phyloP scores from a whole-genome alignment of 1,139 yeast genomes.

The Hyphopichia burtonii region DNA sequence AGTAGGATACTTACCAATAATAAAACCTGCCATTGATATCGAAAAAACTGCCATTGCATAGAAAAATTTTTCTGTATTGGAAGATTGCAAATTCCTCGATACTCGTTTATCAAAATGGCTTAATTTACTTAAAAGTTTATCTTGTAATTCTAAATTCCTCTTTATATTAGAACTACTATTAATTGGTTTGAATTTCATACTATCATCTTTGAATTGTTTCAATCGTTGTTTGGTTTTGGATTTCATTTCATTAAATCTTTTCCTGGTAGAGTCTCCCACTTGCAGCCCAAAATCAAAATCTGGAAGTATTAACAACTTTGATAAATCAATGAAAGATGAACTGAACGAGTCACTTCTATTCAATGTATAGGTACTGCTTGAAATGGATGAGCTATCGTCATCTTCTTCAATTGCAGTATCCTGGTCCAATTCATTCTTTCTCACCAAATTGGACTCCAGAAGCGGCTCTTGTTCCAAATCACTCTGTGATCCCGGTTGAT shows the following conservation, averaged over 20 bases:
- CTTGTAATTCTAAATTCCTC: constrained; percentile 32
- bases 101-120: constrained; percentile 59
- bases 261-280: constrained; percentile 37
- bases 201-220: constrained; percentile 19
- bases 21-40: constrained; percentile 69
- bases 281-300: constrained; percentile 49
- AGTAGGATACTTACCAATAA: constrained; percentile 77
- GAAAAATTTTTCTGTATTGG: constrained; percentile 77
- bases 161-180: neutral
- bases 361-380: neutral
- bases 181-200: constrained; percentile 10
- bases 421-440: constrained; percentile 5
- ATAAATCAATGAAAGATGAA: constrained; percentile 40
- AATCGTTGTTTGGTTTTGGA: constrained; percentile 34
- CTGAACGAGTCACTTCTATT: constrained; percentile 30
- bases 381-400: constrained; percentile 3
- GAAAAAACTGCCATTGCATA: constrained; percentile 72
- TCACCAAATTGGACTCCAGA: constrained; percentile 5
- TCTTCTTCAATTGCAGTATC: constrained; percentile 5
- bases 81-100: constrained; percentile 47
- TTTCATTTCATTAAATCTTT: constrained; percentile 36
- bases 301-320: constrained; percentile 35
- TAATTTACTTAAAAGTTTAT: constrained; percentile 37
- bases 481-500: too few species aligned
- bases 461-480: constrained; percentile 2